A percentile compares a stretch with the other conserved stretches of the same genome.
These are phyloP conservation scores for Trametes cinnabarina DNA, from an alignment of 768 basidiomycete species.

Conservation along the genomic window DNA sequence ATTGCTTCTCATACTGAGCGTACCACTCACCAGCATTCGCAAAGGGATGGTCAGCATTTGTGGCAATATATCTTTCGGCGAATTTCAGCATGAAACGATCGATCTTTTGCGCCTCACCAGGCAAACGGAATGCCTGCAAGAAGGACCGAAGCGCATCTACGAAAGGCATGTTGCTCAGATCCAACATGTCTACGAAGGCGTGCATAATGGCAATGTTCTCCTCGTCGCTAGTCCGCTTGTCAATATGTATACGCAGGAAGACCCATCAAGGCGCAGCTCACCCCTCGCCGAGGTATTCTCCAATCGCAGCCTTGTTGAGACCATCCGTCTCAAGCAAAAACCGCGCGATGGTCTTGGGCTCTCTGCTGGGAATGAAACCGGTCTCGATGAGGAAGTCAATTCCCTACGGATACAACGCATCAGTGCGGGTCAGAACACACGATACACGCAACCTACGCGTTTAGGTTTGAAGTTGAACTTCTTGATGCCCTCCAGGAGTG, in stretches of 20 bases:
- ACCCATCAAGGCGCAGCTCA: conserved; percentile 38
- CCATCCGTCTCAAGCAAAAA: conserved; percentile 91
- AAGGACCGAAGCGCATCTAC: conserved; percentile 88
- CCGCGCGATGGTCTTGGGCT: conserved; percentile 74
- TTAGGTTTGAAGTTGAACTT: conserved; percentile 99
- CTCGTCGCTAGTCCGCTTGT: conserved; percentile 61
- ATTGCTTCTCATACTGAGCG: background rate
- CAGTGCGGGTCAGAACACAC: background rate
- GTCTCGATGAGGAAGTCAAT: conserved; percentile 84
- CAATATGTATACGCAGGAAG: background rate
- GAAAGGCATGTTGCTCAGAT: conserved; percentile 79
- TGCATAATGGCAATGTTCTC: conserved; percentile 94
- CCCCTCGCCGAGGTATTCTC: conserved; percentile 98
- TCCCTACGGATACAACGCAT: conserved; percentile 53
- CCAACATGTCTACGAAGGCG: conserved; percentile 90
- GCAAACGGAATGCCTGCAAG: conserved; percentile 93
- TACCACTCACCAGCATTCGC: conserved; percentile 81
- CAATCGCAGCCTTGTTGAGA: conserved; percentile 92
- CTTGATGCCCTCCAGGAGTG: conserved; percentile 89
- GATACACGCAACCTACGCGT: conserved; percentile 50
- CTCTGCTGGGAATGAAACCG: conserved; percentile 75
- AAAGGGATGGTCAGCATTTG: conserved; percentile 81
- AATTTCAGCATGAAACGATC: conserved; percentile 99
- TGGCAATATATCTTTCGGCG: conserved; percentile 92
- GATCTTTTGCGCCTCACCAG: conserved; percentile 97